phyloP scores from a whole-genome alignment of 441 rosid species.

The Brassica balearica region DNA sequence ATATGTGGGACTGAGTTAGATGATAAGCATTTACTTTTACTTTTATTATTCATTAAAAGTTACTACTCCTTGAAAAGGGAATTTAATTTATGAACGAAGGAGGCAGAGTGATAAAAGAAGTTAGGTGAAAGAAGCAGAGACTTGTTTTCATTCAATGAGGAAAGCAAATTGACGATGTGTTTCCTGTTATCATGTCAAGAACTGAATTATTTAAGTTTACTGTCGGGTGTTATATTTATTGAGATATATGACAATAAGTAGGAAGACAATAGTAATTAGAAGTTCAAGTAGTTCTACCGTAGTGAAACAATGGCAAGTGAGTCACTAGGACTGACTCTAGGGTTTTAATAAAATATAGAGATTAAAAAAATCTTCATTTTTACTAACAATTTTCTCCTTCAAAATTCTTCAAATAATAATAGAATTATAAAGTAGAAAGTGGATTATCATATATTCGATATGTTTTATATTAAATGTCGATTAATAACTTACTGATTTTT shows the following conservation, averaged over 20 bases:
- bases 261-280: constrained; percentile 6
- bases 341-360: not conserved
- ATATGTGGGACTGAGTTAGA: not conserved
- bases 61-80: not conserved
- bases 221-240: constrained; percentile 39
- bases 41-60: not conserved
- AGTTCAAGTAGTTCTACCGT: constrained; percentile 9
- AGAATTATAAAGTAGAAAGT: not conserved
- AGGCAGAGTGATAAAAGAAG: constrained; percentile 28
- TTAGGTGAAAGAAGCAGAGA: constrained; percentile 28
- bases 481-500: too few species aligned
- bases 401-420: too few species aligned
- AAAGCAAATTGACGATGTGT: constrained; percentile 39
- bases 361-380: not conserved
- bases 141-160: constrained; percentile 24
- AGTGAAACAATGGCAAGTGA: constrained; percentile 8
- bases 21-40: not conserved
- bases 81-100: constrained; percentile 19
- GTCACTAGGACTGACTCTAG: not conserved
- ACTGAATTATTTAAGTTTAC: constrained; percentile 19
- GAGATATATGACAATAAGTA: constrained; percentile 19
- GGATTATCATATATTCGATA: not conserved
- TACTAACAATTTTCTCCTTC: not conserved
- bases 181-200: constrained; percentile 32
- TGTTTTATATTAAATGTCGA: too few species aligned